Percentiles rank a stretch among this genome's conserved stretches.
Evolutionary conservation across 202 grass and related monocot species (phyloP).

Genomic region (Bolboschoenoplectus hybrid): DNA sequence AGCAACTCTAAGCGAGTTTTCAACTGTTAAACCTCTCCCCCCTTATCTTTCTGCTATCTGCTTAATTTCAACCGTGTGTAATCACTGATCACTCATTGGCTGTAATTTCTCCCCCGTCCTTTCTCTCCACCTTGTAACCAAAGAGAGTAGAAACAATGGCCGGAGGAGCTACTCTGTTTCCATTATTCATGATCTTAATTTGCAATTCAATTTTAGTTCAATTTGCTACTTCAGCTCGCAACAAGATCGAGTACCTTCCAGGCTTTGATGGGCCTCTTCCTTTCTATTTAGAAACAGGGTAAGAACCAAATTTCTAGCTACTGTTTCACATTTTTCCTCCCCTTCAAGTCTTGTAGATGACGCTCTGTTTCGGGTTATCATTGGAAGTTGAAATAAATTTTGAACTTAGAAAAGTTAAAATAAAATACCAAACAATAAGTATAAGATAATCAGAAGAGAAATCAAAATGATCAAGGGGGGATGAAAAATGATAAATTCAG

Average conservation of each 20-base stretch:
- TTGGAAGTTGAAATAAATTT: background rate
- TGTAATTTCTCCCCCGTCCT: background rate
- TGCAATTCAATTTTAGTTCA: constrained; percentile 5
- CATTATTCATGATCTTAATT: constrained; percentile 3
- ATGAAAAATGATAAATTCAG: background rate
- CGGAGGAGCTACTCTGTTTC: background rate
- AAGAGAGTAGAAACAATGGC: background rate
- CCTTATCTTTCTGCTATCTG: background rate
- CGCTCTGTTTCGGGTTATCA: background rate
- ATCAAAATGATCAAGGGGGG: background rate
- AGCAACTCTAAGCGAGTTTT: background rate
- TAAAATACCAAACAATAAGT: background rate
- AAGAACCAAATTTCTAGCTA: background rate
- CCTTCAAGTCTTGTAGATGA: background rate
- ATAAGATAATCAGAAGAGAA: background rate
- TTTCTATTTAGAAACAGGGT: constrained; percentile 68
- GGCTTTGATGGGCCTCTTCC: constrained; percentile 62
- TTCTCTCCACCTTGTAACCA: constrained; percentile 20
- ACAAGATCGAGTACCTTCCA: constrained; percentile 48
- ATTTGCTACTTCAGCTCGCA: constrained; percentile 29
- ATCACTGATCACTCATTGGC: background rate
- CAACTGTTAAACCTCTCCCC: background rate
- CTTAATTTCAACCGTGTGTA: background rate
- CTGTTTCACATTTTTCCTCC: background rate
- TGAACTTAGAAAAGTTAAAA: background rate